phyloP scores from a whole-genome alignment of 2,329 filamentous ascomycete species.

The Fusarium keratoplasticum region DNA sequence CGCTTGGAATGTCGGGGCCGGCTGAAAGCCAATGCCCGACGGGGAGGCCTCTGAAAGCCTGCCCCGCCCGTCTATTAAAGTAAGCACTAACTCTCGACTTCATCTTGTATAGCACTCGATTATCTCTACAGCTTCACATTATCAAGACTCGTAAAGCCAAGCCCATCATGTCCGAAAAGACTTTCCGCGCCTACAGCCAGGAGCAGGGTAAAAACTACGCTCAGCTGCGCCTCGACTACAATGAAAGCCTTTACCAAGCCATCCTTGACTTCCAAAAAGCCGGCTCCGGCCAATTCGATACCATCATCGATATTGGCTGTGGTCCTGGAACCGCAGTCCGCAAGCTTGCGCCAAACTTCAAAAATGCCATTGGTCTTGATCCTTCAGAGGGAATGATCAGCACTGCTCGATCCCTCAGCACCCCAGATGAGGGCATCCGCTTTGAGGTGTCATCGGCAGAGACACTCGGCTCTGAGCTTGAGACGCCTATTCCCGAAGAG shows the following conservation, averaged over 20 bases:
- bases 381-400: slow-evolving; percentile 65
- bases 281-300: slow-evolving; percentile 56
- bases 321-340: slow-evolving; percentile 64
- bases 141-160: neutral
- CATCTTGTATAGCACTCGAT: neutral
- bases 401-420: slow-evolving; percentile 54
- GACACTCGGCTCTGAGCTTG: slow-evolving; percentile 50
- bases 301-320: slow-evolving; percentile 66
- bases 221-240: slow-evolving; percentile 55
- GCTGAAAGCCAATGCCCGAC: neutral
- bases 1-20: neutral
- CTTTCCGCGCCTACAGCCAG: slow-evolving; percentile 57
- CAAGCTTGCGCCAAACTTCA: slow-evolving; percentile 59
- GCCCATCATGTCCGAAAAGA: slow-evolving; percentile 34
- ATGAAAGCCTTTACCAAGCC: slow-evolving; percentile 55
- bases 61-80: neutral
- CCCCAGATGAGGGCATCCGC: slow-evolving; percentile 49
- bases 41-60: neutral
- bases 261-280: slow-evolving; percentile 60
- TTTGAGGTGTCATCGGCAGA: slow-evolving; percentile 59
- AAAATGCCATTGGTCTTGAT: slow-evolving; percentile 61
- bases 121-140: neutral
- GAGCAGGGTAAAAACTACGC: slow-evolving; percentile 60
- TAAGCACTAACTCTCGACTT: neutral
- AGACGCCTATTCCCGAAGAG: slow-evolving; percentile 43